Evolutionary conservation across 805 yeast species (phyloP).

Genomic region (Kodamaea lidongshanica): DNA sequence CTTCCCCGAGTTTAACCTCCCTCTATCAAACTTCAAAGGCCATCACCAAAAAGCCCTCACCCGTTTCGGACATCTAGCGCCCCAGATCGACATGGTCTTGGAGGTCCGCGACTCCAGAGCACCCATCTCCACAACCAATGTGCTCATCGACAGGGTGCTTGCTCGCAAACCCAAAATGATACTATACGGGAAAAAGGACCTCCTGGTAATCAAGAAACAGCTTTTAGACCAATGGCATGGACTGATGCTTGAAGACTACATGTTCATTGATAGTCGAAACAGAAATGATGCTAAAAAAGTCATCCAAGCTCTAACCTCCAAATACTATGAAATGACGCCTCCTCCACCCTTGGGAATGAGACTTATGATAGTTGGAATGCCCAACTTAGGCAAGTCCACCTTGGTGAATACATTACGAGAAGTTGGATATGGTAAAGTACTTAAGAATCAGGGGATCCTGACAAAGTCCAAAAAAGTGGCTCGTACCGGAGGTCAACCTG

Average conservation of each 20-base stretch:
- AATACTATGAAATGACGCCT: slow-evolving; percentile 44
- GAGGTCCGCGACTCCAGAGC: slow-evolving; percentile 89
- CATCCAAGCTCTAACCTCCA: slow-evolving; percentile 43
- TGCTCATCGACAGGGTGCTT: slow-evolving; percentile 63
- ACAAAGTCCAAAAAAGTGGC: slow-evolving; percentile 57
- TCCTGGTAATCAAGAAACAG: slow-evolving; percentile 39
- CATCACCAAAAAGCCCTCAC: slow-evolving; percentile 80
- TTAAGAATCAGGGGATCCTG: slow-evolving; percentile 22
- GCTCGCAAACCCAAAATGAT: slow-evolving; percentile 52
- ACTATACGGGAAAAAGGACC: slow-evolving; percentile 72
- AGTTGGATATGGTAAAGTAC: slow-evolving; percentile 25
- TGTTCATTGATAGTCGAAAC: slow-evolving; percentile 55
- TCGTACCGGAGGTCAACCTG: slow-evolving; percentile 79
- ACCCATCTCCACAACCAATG: slow-evolving; percentile 77
- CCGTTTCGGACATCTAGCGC: slow-evolving; percentile 59
- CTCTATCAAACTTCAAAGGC: slow-evolving; percentile 78
- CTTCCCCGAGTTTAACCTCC: slow-evolving; percentile 71
- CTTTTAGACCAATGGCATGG: slow-evolving; percentile 31
- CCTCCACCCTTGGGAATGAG: slow-evolving; percentile 81
- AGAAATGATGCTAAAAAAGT: slow-evolving; percentile 45
- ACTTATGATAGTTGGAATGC: slow-evolving; percentile 84
- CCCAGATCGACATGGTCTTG: slow-evolving; percentile 73
- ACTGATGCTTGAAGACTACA: slow-evolving; percentile 22
- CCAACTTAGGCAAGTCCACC: slow-evolving; percentile 95
- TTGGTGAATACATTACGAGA: slow-evolving; percentile 67